phyloP scores from a whole-genome alignment of 306 rosid genomes.

The Rosa rugosa region DNA sequence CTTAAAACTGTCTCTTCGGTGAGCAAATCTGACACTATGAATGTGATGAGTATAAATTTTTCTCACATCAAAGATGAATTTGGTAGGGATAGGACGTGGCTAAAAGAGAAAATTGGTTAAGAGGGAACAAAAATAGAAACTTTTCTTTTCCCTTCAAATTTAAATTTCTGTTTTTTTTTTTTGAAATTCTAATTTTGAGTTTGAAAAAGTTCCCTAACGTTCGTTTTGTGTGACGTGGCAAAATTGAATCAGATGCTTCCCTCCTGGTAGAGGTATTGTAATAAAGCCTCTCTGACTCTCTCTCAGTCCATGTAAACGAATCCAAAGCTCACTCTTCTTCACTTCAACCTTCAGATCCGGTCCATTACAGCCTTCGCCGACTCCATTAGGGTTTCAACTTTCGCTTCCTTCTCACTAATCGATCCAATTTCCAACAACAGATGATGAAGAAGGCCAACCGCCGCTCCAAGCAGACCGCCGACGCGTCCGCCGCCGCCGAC shows the following conservation, averaged over 20 bases:
- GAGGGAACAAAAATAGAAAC: no score
- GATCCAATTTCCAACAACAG: neutral
- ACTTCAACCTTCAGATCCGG: neutral
- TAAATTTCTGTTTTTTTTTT: no score
- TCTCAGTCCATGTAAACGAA: neutral
- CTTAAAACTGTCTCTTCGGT: no score
- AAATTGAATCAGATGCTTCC: constrained; percentile 52
- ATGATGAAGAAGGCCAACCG: constrained; percentile 68
- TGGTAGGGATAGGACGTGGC: no score
- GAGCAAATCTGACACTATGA: no score
- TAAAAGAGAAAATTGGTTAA: no score
- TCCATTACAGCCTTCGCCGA: neutral
- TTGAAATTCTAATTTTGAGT: neutral
- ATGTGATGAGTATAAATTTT: no score
- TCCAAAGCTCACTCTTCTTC: neutral
- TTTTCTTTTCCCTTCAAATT: no score
- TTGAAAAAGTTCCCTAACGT: neutral
- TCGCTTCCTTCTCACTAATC: neutral
- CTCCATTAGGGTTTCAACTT: constrained; percentile 7
- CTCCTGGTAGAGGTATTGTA: constrained; percentile 40
- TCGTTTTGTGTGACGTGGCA: constrained; percentile 25
- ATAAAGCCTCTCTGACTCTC: no score
- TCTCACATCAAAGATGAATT: no score
- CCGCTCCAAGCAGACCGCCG: constrained; percentile 54
- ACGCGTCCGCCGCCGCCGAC: constrained; percentile 25